Base-by-base conservation (phyloP, 2,329 filamentous ascomycete species). In the Aspergillus sp. region DNA sequence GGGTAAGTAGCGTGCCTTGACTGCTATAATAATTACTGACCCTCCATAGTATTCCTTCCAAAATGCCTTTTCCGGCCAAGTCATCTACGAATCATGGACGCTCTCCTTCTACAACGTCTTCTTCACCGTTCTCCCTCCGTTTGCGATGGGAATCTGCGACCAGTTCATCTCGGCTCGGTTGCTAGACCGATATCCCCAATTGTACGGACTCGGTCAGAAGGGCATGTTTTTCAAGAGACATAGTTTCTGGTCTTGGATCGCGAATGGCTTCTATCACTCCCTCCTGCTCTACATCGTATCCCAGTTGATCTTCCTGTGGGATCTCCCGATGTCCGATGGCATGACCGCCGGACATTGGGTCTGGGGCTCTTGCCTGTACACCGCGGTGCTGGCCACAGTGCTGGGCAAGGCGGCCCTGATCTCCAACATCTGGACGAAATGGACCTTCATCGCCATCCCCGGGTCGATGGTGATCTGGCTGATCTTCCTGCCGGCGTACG, bases 51-150 rank as follows among this genome's bases (percentile, higher is more conserved):
- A 94, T 75, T 90, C 91, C 0, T 99, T 99, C 78, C 91, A 96
- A 82, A 99, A 99, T 72, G 89, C 90, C 60, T 99, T 97, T 74
- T 97, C 93, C 1, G 94, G 94, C 47, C 88, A 97, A 70, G 91
- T 97, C 68, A 97, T 99, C 69, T 97, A 92, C 81, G 94, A 99
- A 75, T 97, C 94, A 9, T 99, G 95, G 95, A 97, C 92, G 0
- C 79, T 99, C n/a, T 96, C 93, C 6, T 96, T 97, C 77, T 99
- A 97, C 81, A 99, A 99, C 78, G 91, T 99, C 71, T 88, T 99
- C 71, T 99, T 96, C 77, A 99, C 94, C 0, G 88, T 96, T 17
- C 79, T 97, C 16, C 94, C 94, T 14, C 94, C 94, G 1, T 87
- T 99, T 55, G 93, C 91, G 1, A 87, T 99, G 67, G 94, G 94